Conservation (phyloP, 2,329 filamentous ascomycete genomes). For the Trichoderma citrinoviride region DNA sequence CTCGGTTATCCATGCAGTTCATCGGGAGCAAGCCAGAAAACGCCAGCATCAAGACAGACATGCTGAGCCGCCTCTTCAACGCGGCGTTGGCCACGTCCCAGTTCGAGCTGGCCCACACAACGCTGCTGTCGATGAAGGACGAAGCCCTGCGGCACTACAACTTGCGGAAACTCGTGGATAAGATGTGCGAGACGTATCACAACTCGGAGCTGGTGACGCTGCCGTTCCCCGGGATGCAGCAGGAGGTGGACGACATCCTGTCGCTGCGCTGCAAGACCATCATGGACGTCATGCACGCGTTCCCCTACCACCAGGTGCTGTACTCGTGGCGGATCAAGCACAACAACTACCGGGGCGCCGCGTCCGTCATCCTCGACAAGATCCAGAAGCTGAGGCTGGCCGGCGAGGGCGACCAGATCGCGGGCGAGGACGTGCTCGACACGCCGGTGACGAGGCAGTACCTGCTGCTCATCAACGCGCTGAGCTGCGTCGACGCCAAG, state of each 20-base stretch:
- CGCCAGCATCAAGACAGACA: slow-evolving; percentile 58
- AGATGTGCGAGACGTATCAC: slow-evolving; percentile 66
- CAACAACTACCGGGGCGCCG: slow-evolving; percentile 80
- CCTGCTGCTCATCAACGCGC: slow-evolving; percentile 86
- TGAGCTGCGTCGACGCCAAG: slow-evolving; percentile 77
- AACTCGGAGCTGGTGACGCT: slow-evolving; percentile 68
- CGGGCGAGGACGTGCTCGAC: slow-evolving; percentile 56
- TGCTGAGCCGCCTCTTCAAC: slow-evolving; percentile 81
- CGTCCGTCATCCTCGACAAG: slow-evolving; percentile 60
- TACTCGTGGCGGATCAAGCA: slow-evolving; percentile 86
- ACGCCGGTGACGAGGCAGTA: slow-evolving; percentile 72
- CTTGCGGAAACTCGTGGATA: slow-evolving; percentile 66
- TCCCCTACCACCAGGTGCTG: slow-evolving; percentile 86
- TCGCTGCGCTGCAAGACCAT: slow-evolving; percentile 67
- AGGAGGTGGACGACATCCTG: slow-evolving; percentile 76
- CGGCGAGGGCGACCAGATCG: slow-evolving; percentile 57
- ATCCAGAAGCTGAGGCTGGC: slow-evolving; percentile 60
- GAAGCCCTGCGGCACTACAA: slow-evolving; percentile 68
- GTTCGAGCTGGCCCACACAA: slow-evolving; percentile 79
- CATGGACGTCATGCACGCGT: slow-evolving; percentile 61
- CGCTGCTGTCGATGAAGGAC: slow-evolving; percentile 70
- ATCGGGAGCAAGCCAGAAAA: slow-evolving; percentile 34
- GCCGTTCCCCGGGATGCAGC: slow-evolving; percentile 74
- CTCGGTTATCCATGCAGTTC: slow-evolving; percentile 70
- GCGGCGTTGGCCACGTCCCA: slow-evolving; percentile 75